Evolutionary conservation across 164 flowering plant genomes (phyloP), one percentile per base, ranked within the genome.

Genomic region (Nymphaea thermarum): DNA sequence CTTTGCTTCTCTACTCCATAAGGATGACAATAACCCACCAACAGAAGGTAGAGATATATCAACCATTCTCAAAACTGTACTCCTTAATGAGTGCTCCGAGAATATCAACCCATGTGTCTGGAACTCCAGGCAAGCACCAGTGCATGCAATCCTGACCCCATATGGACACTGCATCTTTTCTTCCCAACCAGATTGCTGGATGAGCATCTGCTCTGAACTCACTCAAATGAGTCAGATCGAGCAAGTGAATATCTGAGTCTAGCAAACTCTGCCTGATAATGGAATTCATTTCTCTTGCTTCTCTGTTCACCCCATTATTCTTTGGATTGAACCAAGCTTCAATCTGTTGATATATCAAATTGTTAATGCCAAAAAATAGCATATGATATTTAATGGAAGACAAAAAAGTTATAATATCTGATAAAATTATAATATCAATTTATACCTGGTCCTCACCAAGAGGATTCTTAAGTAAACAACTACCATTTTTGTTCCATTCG

Each of bases 111-210:
- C 96, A 88, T 43, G 91, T 90, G 76, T 94, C 96, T 1, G 99
- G 99, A 10, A 94, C 83, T 62, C 99, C 99, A 6, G 99, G 98
- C 44, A 94, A 81, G 82, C 98, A 94, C 99, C 98, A 92, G 66
- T 94, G 99, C 96, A 94, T 81, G 84, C 99, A 94, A 66, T 94
- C 99, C 79, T 94, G 96, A 57, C 98, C 99, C 99, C 98, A 94
- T 60, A 83, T 74, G 4, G 87, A 75, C 53, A 94, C 98, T 3
- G 98, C 99, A 71, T 87, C 96, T 74, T 87, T 83, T 82, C 84
- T 90, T 68, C 98, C 99, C 65, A 94, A 73, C 98, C 99, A 94
- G 68, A 82, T 78, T 16, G 96, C 93, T 36, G 98, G 99, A 77
- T 95, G 99, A 41, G 93, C 98, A 80, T 95, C 98, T 59, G 96